A percentile compares a stretch with the other conserved stretches of the same genome.
Conservation (phyloP, 495 filamentous ascomycete genomes). For the Penicillium canariense region DNA sequence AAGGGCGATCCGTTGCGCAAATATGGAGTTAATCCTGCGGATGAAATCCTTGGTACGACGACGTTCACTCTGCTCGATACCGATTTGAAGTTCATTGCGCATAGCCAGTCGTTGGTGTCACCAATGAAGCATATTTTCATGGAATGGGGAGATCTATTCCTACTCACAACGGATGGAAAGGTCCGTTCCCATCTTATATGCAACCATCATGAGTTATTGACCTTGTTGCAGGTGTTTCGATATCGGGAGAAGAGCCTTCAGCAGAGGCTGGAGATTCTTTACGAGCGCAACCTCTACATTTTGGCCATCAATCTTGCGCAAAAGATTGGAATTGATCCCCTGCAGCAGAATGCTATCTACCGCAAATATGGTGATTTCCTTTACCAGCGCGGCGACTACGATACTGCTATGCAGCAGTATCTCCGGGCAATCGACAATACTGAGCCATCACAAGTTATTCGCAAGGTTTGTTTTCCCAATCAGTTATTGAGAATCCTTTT, state of each 20-base stretch:
- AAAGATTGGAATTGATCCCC: slow-evolving; percentile 70
- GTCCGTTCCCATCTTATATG: slow-evolving; percentile 38
- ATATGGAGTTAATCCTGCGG: slow-evolving; percentile 65
- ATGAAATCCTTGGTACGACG: slow-evolving; percentile 75
- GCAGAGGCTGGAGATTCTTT: slow-evolving; percentile 90
- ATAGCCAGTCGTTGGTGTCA: slow-evolving; percentile 78
- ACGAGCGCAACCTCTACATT: slow-evolving; percentile 88
- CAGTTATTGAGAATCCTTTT: neutral
- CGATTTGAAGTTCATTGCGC: slow-evolving; percentile 84
- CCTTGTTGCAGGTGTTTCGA: slow-evolving; percentile 61
- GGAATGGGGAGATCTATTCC: slow-evolving; percentile 88
- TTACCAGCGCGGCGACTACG: slow-evolving; percentile 93
- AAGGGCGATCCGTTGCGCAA: slow-evolving; percentile 54
- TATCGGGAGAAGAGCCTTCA: slow-evolving; percentile 91
- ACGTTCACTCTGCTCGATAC: slow-evolving; percentile 89
- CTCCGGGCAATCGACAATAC: slow-evolving; percentile 93
- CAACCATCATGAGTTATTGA: neutral
- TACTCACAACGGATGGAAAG: slow-evolving; percentile 87
- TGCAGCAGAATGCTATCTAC: slow-evolving; percentile 87
- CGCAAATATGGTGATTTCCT: slow-evolving; percentile 92
- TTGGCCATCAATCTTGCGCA: slow-evolving; percentile 91
- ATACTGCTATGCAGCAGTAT: slow-evolving; percentile 98
- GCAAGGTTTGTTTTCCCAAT: slow-evolving; percentile 57
- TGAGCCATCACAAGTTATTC: slow-evolving; percentile 89
- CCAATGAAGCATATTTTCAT: slow-evolving; percentile 76